Evolutionary conservation across 805 yeast genomes (phyloP), one percentile per base, ranked within the genome.

Genomic region (Schizosaccharomyces octosporus): DNA sequence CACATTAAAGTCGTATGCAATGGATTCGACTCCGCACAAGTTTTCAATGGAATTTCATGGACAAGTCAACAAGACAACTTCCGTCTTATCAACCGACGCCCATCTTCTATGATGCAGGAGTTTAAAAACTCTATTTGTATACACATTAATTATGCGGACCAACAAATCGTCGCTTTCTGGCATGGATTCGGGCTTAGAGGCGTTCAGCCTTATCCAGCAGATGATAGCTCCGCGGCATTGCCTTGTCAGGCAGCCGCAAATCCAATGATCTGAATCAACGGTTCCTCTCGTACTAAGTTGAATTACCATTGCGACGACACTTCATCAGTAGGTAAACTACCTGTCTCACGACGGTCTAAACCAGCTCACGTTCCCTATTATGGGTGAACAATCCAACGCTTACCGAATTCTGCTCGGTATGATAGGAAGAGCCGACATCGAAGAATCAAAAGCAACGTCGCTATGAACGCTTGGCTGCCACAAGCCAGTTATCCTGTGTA

Each of bases 161-260:
- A 68, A 72, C 68, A 65, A 70, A 72, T 73, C 74, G 69, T 72
- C 75, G 74, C 75, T 64, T 72, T 67, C 75, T 73, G 66, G 83
- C 81, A 64, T 78, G 77, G 74, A 79, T 79, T 65, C 81, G 81
- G 75, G 71, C 74, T 72, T 72, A 72, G 75, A 73, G 75, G 75
- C 76, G 75, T 72, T 73, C 76, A 73, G 75, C 75, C 75, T 70
- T 69, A 73, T 74, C 76, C 76, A 72, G 74, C 75, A 71, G 76
- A 73, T 74, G 76, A 75, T 73, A 72, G 75, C 75, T 72, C 72
- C 75, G 75, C 75, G 72, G 75, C 75, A 71, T 68, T 73, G 74
- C 75, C 75, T 72, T 73, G 68, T 72, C 75, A 70, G 74, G 71
- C 75, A 72, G 75, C 74, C 72, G 75, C 75, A 71, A 71, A 72